Conservation (phyloP, 306 rosid species). For the Sphenostylis stenocarpa region DNA sequence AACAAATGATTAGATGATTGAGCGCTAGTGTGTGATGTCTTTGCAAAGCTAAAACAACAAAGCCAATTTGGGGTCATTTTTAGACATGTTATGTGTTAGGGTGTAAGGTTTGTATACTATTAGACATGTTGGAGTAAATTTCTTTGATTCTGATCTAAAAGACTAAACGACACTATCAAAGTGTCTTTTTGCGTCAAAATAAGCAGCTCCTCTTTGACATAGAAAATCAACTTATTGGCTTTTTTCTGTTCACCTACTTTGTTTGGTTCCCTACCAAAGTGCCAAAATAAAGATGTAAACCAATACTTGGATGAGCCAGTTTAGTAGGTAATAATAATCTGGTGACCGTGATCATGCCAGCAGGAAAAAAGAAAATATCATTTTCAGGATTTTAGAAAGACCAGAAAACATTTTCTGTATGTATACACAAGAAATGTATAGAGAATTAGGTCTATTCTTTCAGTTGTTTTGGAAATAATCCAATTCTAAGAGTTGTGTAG, state of each 20-base stretch:
- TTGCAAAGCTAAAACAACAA: conserved; percentile 21
- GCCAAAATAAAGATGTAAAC: conserved; percentile 30
- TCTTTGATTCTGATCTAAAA: conserved; percentile 25
- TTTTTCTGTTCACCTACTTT: conserved; percentile 43
- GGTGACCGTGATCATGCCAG: background rate
- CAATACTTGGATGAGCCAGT: conserved; percentile 23
- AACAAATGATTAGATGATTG: conserved; percentile 30
- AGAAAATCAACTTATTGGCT: conserved; percentile 24
- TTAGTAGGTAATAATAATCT: conserved; percentile 6
- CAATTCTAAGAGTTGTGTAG: background rate
- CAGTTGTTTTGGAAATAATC: background rate
- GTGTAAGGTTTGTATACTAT: background rate
- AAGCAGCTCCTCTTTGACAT: conserved; percentile 54
- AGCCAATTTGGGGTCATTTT: background rate
- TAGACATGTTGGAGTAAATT: background rate
- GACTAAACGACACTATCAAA: conserved; percentile 18
- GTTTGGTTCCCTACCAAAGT: conserved; percentile 35
- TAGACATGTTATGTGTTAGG: background rate
- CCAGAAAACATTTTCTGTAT: background rate
- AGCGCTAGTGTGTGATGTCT: background rate
- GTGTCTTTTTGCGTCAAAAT: conserved; percentile 49
- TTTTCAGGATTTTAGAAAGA: conserved; percentile 7
- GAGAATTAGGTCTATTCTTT: background rate
- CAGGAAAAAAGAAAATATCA: background rate
- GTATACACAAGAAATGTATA: background rate